phyloP scores from a whole-genome alignment of 768 basidiomycete genomes.

The Saitozyma sp. region DNA sequence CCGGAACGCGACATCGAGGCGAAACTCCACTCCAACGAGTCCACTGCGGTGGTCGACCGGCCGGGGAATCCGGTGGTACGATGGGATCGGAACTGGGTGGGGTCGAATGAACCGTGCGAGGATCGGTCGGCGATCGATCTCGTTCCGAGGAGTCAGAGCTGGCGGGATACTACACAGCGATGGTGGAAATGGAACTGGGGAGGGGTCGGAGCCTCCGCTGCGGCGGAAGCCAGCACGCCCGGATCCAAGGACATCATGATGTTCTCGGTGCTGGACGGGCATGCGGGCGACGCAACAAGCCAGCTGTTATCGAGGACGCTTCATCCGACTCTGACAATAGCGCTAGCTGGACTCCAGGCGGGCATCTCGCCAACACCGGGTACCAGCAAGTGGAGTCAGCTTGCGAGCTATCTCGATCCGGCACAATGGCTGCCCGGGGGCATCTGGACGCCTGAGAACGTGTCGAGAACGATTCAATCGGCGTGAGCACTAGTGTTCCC shows the following conservation, averaged over 20 bases:
- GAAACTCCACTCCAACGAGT: constrained; percentile 31
- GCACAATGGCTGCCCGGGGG: constrained; percentile 9
- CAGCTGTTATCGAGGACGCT: constrained; percentile 77
- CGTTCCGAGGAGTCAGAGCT: constrained; percentile 54
- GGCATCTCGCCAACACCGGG: constrained; percentile 16
- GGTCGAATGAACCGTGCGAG: constrained; percentile 88
- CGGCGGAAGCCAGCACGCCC: constrained; percentile 47
- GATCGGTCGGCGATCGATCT: constrained; percentile 76
- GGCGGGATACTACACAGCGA: constrained; percentile 12
- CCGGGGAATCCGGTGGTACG: constrained; percentile 39
- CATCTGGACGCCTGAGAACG: constrained; percentile 28
- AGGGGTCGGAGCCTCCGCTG: too few relatives aligned
- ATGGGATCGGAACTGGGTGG: constrained; percentile 72
- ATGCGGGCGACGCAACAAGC: constrained; percentile 80
- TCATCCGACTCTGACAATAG: constrained; percentile 77
- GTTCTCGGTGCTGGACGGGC: constrained; percentile 73
- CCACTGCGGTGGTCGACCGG: constrained; percentile 11
- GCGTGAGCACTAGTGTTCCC: constrained; percentile 25
- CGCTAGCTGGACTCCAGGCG: constrained; percentile 58
- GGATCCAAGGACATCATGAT: constrained; percentile 69
- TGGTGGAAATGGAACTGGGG: not conserved
- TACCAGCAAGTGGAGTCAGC: not conserved
- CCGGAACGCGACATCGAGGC: constrained; percentile 25
- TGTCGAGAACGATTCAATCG: constrained; percentile 22
- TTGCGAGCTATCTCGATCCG: constrained; percentile 17